A percentile compares a stretch with the other conserved stretches of the same genome.
phyloP scores from a whole-genome alignment of 108 stramenopile species.

The Cyclotella baltica region DNA sequence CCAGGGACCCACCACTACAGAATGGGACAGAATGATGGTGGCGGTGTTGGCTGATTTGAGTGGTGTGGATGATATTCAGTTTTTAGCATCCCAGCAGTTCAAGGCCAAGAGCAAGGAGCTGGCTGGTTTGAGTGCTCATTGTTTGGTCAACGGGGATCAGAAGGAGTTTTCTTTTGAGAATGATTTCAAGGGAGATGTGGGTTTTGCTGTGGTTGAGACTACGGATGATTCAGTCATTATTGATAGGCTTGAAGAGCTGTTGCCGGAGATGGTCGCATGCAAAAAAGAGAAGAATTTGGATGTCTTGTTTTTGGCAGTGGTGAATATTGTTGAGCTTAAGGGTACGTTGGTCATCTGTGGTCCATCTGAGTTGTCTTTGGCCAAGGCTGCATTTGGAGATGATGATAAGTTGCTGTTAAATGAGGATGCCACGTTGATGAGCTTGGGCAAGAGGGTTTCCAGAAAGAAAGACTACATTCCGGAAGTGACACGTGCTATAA shows the following conservation, averaged over 20 bases:
- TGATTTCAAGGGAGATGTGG: slow-evolving; percentile 59
- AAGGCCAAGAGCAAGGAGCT: slow-evolving; percentile 71
- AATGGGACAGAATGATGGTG: slow-evolving; percentile 75
- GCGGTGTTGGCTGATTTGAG: slow-evolving; percentile 70
- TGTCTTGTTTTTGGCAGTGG: slow-evolving; percentile 63
- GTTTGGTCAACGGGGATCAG: slow-evolving; percentile 76
- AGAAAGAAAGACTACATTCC: slow-evolving; percentile 75
- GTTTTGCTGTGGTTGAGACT: slow-evolving; percentile 83
- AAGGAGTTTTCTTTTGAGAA: slow-evolving; percentile 66
- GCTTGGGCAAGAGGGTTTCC: slow-evolving; percentile 59
- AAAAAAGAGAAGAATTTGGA: slow-evolving; percentile 60
- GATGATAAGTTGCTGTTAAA: slow-evolving; percentile 19
- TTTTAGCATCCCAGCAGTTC: slow-evolving; percentile 71
- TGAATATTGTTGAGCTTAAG: slow-evolving; percentile 68
- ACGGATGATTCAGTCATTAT: slow-evolving; percentile 74
- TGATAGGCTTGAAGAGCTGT: slow-evolving; percentile 53
- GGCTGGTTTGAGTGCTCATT: slow-evolving; percentile 51
- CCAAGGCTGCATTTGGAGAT: slow-evolving; percentile 55
- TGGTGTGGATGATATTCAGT: slow-evolving; percentile 67
- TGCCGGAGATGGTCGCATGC: slow-evolving; percentile 67
- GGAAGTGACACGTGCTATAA: slow-evolving; percentile 50
- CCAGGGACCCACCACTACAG: slow-evolving; percentile 78
- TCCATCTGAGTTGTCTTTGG: slow-evolving; percentile 55
- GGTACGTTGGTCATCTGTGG: slow-evolving; percentile 61
- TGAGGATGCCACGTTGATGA: slow-evolving; percentile 52